These are phyloP conservation scores for Penicillium coffeae DNA, from an alignment of 495 filamentous ascomycete species.

Conservation along the genomic window DNA sequence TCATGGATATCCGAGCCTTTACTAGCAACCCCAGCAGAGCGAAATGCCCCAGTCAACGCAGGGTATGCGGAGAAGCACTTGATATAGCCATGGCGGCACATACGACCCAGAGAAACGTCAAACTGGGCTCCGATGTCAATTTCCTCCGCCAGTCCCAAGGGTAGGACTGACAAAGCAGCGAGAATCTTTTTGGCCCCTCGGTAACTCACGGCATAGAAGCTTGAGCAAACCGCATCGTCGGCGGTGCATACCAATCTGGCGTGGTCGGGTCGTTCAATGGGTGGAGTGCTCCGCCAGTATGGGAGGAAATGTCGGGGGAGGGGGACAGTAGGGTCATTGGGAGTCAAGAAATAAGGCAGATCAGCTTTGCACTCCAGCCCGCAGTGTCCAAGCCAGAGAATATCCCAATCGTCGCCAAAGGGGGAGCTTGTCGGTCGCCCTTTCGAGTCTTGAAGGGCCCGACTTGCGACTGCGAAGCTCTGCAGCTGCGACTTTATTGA, in stretches of 20 bases:
- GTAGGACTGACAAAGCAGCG: constrained; percentile 39
- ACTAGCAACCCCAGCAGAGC: constrained; percentile 31
- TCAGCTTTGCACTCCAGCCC: constrained; percentile 20
- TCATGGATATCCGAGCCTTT: constrained; percentile 45
- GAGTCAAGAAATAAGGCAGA: constrained; percentile 14
- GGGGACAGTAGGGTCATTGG: constrained; percentile 17
- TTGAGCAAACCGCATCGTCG: constrained; percentile 47
- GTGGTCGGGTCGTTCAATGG: constrained; percentile 24
- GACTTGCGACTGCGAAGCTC: constrained; percentile 40
- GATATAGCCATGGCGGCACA: constrained; percentile 39
- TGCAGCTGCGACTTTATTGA: constrained; percentile 44
- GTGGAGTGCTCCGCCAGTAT: constrained; percentile 18
- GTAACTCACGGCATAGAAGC: constrained; percentile 52
- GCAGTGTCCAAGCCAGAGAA: constrained; percentile 53
- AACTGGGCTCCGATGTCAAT: constrained; percentile 34
- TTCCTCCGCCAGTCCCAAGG: constrained; percentile 20
- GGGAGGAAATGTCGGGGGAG: constrained; percentile 15
- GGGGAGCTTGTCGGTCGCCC: constrained; percentile 31
- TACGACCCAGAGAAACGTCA: constrained; percentile 47
- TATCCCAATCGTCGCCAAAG: constrained; percentile 55
- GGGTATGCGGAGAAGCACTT: constrained; percentile 47
- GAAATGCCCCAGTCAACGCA: constrained; percentile 44
- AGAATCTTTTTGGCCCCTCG: constrained; percentile 49
- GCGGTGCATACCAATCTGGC: constrained; percentile 46
- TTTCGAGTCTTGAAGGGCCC: constrained; percentile 22